Base-by-base conservation (phyloP, 2,329 filamentous ascomycete species). In the Botrytis paeoniae region DNA sequence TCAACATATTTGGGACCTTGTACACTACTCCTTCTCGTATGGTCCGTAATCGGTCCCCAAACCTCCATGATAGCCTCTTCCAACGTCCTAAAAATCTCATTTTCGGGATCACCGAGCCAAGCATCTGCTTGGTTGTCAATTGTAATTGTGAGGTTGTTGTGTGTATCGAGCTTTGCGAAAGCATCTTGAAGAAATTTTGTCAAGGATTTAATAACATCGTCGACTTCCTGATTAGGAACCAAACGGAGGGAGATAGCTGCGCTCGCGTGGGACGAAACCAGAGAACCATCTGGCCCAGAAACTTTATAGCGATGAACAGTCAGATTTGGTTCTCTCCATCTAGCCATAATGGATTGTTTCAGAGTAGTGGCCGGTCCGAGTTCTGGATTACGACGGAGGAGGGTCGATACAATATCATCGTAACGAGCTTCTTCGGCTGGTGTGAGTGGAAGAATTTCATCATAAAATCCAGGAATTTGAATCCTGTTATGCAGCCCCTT, bases 121-220 rank as follows among this genome's bases (percentile, higher is more conserved):
- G 96, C 94, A 80, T 99, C 96, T 0, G 96, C 95, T 82, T 93
- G 92, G 80, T 98, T 96, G 76, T 97, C 94, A 76, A 99, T 95
- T 43, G 90, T 91, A 57, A 99, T 89, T 1, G 86, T 91, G 51
- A 99, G 86, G 9, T 86, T 87, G 79, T 99, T 99, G 75, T 93
- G 91, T 1, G 93, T 95, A 43, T 91, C 90, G 2, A 98, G 89
- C 25, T 86, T 83, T 1, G 85, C 86, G 79, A 98, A 99, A 76
- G 94, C 88, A 20, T 87, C 84, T 64, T 89, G 82, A 0, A 98
- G 85, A 79, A 92, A 97, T 1, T 84, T 81, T 0, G 86, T 89
- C 8, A 99, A 85, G 0, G 88, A 85, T 25, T 87, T 84, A 3
- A 93, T 91, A 18, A 98, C 90, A n/a, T 89, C 86, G 54, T 92